Evolutionary conservation across 2,329 filamentous ascomycete genomes (phyloP).

Genomic region (Pyricularia sp.): DNA sequence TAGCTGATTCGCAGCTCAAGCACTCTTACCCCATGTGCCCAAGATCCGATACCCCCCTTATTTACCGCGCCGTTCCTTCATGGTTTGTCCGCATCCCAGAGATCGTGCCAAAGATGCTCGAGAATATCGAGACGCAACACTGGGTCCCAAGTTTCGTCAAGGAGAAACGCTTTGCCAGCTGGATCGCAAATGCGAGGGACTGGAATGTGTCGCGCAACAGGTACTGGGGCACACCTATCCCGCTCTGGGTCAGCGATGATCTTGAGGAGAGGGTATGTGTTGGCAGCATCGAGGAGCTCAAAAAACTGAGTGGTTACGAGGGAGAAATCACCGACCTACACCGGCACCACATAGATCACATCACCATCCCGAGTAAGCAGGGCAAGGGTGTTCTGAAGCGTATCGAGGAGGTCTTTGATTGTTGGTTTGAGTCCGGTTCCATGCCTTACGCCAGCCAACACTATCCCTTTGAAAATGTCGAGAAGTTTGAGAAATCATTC

Average conservation of each 20-base stretch:
- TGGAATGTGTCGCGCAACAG: conserved; percentile 94
- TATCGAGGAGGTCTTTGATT: conserved; percentile 87
- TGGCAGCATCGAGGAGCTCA: conserved; percentile 76
- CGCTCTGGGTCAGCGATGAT: conserved; percentile 87
- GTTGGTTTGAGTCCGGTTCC: conserved; percentile 93
- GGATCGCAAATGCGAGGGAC: conserved; percentile 84
- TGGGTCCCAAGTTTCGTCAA: conserved; percentile 92
- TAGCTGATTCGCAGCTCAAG: conserved; percentile 78
- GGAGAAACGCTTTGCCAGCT: conserved; percentile 81
- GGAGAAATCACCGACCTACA: conserved; percentile 81
- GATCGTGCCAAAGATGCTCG: conserved; percentile 79
- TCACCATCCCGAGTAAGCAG: conserved; percentile 84
- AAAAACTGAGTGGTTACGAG: conserved; percentile 74
- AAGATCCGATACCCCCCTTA: conserved; percentile 88
- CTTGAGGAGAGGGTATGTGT: conserved; percentile 78
- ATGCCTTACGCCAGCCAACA: conserved; percentile 92
- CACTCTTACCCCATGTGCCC: conserved; percentile 94
- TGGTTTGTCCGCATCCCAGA: conserved; percentile 90
- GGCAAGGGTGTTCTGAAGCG: conserved; percentile 77
- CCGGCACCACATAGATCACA: conserved; percentile 85
- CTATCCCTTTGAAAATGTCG: conserved; percentile 85
- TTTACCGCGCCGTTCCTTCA: conserved; percentile 83
- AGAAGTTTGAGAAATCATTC: conserved; percentile 71
- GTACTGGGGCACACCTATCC: conserved; percentile 92
- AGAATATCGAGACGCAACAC: conserved; percentile 79